Evolutionary conservation across 768 basidiomycete genomes (phyloP).

Genomic region (Lactarius psammicola): DNA sequence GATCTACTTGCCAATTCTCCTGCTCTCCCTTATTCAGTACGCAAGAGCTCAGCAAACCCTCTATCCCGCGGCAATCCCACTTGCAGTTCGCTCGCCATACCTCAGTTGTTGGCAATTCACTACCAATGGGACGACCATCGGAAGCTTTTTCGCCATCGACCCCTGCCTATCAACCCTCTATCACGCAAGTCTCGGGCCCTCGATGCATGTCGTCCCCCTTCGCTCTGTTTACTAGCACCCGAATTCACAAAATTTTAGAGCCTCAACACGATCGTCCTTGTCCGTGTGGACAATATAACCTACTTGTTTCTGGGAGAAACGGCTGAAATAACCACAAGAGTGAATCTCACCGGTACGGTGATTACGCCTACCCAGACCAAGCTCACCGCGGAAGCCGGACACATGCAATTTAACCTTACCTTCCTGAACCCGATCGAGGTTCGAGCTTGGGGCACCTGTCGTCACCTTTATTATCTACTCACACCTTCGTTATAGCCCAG

Average conservation of each 20-base stretch:
- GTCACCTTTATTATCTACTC: too few relatives aligned
- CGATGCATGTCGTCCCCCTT: too few relatives aligned
- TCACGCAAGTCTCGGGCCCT: too few relatives aligned
- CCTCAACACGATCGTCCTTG: conserved; percentile 27
- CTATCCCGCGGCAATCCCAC: too few relatives aligned
- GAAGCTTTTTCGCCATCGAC: conserved; percentile 29
- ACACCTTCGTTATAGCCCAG: too few relatives aligned
- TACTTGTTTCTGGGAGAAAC: conserved; percentile 26
- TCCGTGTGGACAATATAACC: too few relatives aligned
- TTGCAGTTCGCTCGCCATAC: too few relatives aligned
- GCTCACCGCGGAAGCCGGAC: conserved; percentile 37
- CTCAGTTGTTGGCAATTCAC: conserved; percentile 29
- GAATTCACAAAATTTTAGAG: background rate
- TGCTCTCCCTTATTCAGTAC: background rate
- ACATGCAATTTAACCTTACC: conserved; percentile 39
- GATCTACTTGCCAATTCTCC: background rate
- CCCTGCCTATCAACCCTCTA: background rate
- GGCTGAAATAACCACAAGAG: conserved; percentile 2
- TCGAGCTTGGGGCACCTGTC: too few relatives aligned
- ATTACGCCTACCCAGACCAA: conserved; percentile 40
- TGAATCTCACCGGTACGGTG: conserved; percentile 29
- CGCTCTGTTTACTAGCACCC: background rate
- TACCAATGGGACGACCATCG: conserved; percentile 6
- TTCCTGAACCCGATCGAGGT: too few relatives aligned
- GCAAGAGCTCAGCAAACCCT: conserved; percentile 19